Conservation (phyloP, 2,329 filamentous ascomycete genomes). For the Coleophoma crateriformis region DNA sequence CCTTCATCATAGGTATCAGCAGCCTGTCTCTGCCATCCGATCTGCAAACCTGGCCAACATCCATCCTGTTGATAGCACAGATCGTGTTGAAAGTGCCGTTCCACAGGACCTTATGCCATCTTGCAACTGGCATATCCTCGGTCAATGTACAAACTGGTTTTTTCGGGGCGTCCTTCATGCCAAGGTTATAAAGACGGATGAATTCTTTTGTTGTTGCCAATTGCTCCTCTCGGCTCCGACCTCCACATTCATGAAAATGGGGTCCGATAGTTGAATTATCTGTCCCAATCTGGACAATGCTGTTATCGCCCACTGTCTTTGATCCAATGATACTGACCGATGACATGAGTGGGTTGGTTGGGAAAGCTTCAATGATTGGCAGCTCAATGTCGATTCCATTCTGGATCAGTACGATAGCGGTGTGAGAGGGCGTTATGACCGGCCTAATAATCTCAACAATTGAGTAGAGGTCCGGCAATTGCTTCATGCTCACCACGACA, state of each 20-base stretch:
- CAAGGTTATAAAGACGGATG: slow-evolving; percentile 12
- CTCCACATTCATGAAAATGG: slow-evolving; percentile 10
- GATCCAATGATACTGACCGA: slow-evolving; percentile 16
- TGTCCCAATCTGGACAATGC: slow-evolving; percentile 10
- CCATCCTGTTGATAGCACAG: slow-evolving; percentile 13
- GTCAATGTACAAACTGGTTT: slow-evolving; percentile 3
- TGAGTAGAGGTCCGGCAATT: slow-evolving; percentile 12
- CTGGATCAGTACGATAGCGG: slow-evolving; percentile 16
- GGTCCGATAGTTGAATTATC: slow-evolving; percentile 13
- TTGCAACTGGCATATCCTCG: slow-evolving; percentile 13
- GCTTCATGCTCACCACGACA: slow-evolving; percentile 15
- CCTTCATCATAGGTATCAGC: slow-evolving; percentile 19
- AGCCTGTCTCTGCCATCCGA: slow-evolving; percentile 18
- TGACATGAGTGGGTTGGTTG: slow-evolving; percentile 12
- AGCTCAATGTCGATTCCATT: slow-evolving; percentile 17
- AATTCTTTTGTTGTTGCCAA: slow-evolving; percentile 8
- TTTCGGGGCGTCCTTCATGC: slow-evolving; percentile 5
- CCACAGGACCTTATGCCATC: slow-evolving; percentile 15
- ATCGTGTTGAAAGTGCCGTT: slow-evolving; percentile 17
- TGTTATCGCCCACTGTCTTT: slow-evolving; percentile 6
- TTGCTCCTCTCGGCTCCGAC: neutral
- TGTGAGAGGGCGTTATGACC: slow-evolving; percentile 11
- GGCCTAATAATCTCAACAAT: slow-evolving; percentile 9
- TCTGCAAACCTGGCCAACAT: slow-evolving; percentile 10
- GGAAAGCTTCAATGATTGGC: slow-evolving; percentile 12